Evolutionary conservation across 2,329 filamentous ascomycete genomes (phyloP).

Genomic region (Fusarium sp.): DNA sequence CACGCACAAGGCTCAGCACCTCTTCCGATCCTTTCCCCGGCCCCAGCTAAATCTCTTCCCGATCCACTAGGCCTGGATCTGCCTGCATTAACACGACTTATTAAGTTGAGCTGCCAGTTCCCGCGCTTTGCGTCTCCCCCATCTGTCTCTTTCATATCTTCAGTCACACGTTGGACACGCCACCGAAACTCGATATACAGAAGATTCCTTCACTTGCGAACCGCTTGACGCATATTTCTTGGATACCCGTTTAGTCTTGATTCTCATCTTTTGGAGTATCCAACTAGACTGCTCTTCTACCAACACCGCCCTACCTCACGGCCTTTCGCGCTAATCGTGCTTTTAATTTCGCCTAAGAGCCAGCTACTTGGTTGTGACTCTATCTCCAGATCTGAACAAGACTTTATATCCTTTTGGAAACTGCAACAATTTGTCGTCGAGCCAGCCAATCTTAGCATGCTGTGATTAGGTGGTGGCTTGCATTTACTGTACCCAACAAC

Average conservation of each 20-base stretch:
- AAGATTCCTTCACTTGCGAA: constrained; percentile 3
- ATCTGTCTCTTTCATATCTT: constrained; percentile 8
- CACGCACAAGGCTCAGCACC: constrained; percentile 15
- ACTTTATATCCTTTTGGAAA: neutral
- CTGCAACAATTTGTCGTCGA: constrained; percentile 6
- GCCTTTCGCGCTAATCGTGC: constrained; percentile 18
- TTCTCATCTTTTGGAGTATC: constrained; percentile 6
- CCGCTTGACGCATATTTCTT: neutral
- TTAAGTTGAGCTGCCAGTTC: constrained; percentile 32
- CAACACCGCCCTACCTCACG: constrained; percentile 4
- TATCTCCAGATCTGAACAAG: neutral
- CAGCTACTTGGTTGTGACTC: neutral
- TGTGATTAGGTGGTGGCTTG: constrained; percentile 20
- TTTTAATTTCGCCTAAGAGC: constrained; percentile 1
- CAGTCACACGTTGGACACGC: neutral
- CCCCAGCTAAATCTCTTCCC: constrained; percentile 29
- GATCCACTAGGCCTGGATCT: constrained; percentile 36
- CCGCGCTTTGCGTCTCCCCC: constrained; percentile 21
- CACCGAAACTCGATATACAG: neutral
- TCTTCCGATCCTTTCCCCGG: constrained; percentile 20
- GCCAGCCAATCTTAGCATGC: constrained; percentile 23
- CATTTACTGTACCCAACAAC: neutral
- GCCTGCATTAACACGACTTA: constrained; percentile 30
- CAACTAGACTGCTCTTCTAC: neutral
- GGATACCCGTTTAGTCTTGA: constrained; percentile 1